Evolutionary conservation across 2,329 filamentous ascomycete species (phyloP), one percentile per base, ranked within the genome.

Genomic region (Coniochaeta sp.): DNA sequence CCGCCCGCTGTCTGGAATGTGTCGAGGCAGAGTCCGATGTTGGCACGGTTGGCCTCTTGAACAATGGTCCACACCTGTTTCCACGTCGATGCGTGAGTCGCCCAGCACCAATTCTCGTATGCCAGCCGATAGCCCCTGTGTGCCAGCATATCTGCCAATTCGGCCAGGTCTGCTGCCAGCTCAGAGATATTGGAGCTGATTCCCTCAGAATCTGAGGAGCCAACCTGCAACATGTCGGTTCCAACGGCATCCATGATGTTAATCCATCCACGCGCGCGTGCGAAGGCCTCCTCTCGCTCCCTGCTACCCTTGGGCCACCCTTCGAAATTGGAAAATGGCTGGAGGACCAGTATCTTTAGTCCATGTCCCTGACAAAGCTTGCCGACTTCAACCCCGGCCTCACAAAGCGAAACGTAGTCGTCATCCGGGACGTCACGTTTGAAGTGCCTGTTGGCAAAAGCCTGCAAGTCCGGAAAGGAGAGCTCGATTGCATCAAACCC

Each of bases 61-160:
- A 90, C 86, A 14, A 92, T 86, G 1, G 82, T 74, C 87, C 88
- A 92, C 0, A 87, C 86, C 57, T 86, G 79, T 64, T 81, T 82
- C 89, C 89, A 93, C 1, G 75, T 79, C 0, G 86, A 82, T 0
- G 88, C 87, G 57, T 85, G 82, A 0, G 88, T 90, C 0, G 86
- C 86, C 89, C 89, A 93, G 72, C 89, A 91, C 88, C 89, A 92
- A 68, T 92, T 91, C 73, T 93, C 89, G 65, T 92, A 93, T 0
- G 89, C 88, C 19, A 93, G 74, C 7, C 82, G 79, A 69, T 85
- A 83, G 0, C 79, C 78, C 55, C 83, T 79, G 24, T 77, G 69
- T 0, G 80, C 81, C 1, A 89, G 77, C 58, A 89, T 73, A 59
- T 89, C 85, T 1, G 84, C 85, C 7, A 93, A 75, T 60, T 86